These are phyloP conservation scores for Diaporthe humulicola DNA, from an alignment of 2,329 filamentous ascomycete genomes.

Conservation along the genomic window DNA sequence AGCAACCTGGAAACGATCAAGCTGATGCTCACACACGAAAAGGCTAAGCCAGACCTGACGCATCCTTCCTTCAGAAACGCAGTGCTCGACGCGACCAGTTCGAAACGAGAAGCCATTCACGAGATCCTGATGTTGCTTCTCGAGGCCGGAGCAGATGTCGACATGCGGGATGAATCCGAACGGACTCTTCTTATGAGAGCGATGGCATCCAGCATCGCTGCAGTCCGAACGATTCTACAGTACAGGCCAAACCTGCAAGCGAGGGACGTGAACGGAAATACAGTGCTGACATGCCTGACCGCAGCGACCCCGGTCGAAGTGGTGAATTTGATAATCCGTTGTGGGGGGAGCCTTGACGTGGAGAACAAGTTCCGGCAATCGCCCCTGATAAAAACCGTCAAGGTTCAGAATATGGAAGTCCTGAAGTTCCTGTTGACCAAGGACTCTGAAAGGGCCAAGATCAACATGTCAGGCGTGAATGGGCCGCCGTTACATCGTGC, in stretches of 20 bases:
- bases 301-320: neutral
- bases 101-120: neutral
- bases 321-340: neutral
- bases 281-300: neutral
- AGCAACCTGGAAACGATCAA: no score
- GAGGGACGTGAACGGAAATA: neutral
- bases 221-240: neutral
- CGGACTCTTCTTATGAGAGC: neutral
- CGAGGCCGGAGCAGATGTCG: conserved; percentile 21
- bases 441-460: neutral
- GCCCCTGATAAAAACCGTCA: neutral
- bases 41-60: neutral
- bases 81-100: no score
- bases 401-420: neutral
- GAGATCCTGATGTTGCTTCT: neutral
- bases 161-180: neutral
- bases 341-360: neutral
- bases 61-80: neutral
- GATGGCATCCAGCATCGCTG: neutral
- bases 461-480: neutral
- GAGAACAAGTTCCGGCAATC: neutral
- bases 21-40: no score
- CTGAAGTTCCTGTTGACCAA: neutral
- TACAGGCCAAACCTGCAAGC: neutral
- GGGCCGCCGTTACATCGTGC: no score